Base-by-base conservation (phyloP, 1,139 yeast species). In the Entelexis paramagnoliae region DNA sequence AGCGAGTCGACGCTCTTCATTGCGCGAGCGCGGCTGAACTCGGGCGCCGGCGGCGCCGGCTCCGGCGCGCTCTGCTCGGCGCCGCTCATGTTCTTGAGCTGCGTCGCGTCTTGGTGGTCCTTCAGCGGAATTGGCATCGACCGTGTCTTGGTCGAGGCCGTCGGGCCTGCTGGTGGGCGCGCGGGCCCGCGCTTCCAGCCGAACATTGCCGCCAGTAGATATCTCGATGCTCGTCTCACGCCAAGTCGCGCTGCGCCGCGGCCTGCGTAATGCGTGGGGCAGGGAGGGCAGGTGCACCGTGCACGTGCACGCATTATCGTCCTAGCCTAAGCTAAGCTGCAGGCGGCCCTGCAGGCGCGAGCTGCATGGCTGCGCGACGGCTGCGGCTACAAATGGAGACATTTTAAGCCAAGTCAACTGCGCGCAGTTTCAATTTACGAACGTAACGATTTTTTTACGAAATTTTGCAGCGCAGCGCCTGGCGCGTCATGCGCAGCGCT, bases 91-190 rank as follows among this genome's bases (percentile, higher is more conserved):
- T 47, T 50, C 43, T 50, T 50, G 46, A 50, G 46, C n/a, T 38
- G 16, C 19, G 47, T 13, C 14, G 29, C 39, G 46, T 42, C 42
- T 24, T 33, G 40, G 24, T 26, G 22, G 29, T 16, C 41, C 26
- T 47, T 29, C 17, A 50, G 29, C 6, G 53, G 53, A n/a, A 50
- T 29, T 28, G 53, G 51, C 28, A 47, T 47, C 2, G 53, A 41
- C 32, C 53, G 50, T 9, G 28, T n/a, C 17, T 28, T 40, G 7
- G 44, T 4, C 4, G 33, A 11, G 16, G 22, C 44, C n/a, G 44
- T 5, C 3, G 33, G 16, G 24, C 24, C 24, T 7, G 34, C 26
- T 16, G 44, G 34, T 10, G 34, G 34, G 24, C 24, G 26, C 17
- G 44, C 13, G 7, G 34, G 10, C 34, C 34, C 33, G 6, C 44